Evolutionary conservation across 2,329 filamentous ascomycete genomes (phyloP), one percentile per base, ranked within the genome.

Genomic region (Mycosphaerella sp.): DNA sequence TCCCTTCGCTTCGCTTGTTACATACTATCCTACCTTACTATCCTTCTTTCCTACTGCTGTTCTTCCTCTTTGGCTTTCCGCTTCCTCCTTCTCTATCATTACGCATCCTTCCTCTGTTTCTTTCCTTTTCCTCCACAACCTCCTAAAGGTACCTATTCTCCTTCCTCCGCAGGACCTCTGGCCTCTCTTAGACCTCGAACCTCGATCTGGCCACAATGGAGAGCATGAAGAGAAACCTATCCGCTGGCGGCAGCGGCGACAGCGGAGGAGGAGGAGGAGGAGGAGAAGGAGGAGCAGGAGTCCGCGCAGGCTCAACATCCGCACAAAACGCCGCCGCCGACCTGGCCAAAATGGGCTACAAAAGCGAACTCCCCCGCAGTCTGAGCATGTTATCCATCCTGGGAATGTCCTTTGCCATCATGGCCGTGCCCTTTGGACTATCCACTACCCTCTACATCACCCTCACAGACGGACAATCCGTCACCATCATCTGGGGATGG

Each of bases 401-500:
- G 40, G 84, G 84, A 44, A 62, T 84, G 69, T 85, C 82, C 40
- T 87, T 87, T 64, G 84, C 84, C 45, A 87, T 88, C 66, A 87
- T 87, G 82, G 84, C 84, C 9, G 82, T 82, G 9, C 82, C 82
- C 0, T 85, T 82, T 59, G 84, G 84, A 32, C 73, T 86, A 34
- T 80, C 75, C 27, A 86, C 84, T 13, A 87, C 84, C 1, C 73
- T 87, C 55, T 82, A 80, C 68, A 84, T 86, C 64, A 81, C 80
- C 17, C 73, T 87, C 25, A 78, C 78, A 14, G 82, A 87, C 66
- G 85, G 85, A 17, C 81, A 85, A 65, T 76, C 76, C 39, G 84
- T 87, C 13, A 85, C 82, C 18, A 76, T 87, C 36, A 71, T 87
- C 58, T 87, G 80, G 76, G 85, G 85, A 36, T 87, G 79, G 82